Evolutionary conservation across 2,329 filamentous ascomycete species (phyloP).

Genomic region (Epichloe hybrida): DNA sequence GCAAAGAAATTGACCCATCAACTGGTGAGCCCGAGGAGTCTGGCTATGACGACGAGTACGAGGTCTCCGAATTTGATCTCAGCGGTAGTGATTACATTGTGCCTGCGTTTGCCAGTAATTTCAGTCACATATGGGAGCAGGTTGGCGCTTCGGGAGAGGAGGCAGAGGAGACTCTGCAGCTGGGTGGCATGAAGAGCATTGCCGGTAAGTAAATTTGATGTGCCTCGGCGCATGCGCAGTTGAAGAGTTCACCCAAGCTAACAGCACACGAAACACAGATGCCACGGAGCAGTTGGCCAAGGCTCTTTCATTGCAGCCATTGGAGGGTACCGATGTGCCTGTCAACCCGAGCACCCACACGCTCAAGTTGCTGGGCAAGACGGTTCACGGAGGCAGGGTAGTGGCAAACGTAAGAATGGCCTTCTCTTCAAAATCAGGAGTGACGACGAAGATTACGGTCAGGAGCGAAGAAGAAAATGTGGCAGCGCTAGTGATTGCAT

Average conservation of each 20-base stretch:
- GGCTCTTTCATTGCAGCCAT: conserved; percentile 75
- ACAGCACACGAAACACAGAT: conserved; percentile 40
- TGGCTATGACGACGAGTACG: conserved; percentile 96
- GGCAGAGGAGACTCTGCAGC: conserved; percentile 78
- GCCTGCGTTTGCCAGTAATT: conserved; percentile 86
- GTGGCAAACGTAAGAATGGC: conserved; percentile 85
- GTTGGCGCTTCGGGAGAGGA: conserved; percentile 80
- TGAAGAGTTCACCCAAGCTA: conserved; percentile 7
- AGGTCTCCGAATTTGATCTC: conserved; percentile 86
- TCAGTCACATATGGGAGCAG: conserved; percentile 91
- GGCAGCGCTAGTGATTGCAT: conserved; percentile 69
- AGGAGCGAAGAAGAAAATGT: conserved; percentile 88
- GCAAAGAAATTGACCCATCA: conserved; percentile 92
- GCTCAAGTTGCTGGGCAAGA: conserved; percentile 93
- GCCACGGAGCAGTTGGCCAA: conserved; percentile 84
- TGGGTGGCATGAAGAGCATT: conserved; percentile 82
- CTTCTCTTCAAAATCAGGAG: conserved; percentile 79
- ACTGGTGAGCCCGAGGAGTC: conserved; percentile 84
- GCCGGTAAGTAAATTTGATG: conserved; percentile 49
- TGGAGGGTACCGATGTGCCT: conserved; percentile 87
- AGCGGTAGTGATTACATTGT: conserved; percentile 87
- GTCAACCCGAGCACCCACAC: conserved; percentile 83
- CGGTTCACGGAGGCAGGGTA: conserved; percentile 77
- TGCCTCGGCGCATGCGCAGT: not conserved
- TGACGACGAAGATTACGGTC: conserved; percentile 90